Conservation (phyloP, 208 protist species). For the Giardia duodenalis region DNA sequence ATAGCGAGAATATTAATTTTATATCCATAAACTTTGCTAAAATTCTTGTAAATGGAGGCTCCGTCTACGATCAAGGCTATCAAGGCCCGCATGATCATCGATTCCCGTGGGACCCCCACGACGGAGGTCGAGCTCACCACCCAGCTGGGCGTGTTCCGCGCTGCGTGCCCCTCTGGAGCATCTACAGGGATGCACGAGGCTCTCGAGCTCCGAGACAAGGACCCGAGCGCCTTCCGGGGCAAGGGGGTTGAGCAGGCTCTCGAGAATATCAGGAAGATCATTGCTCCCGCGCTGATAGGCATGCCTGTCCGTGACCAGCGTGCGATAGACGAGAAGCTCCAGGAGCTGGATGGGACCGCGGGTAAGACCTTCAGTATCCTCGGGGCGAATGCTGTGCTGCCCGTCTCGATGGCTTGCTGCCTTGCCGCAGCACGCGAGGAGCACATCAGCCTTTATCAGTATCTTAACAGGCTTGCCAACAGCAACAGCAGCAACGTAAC, state of each 20-base stretch:
- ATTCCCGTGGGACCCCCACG: conserved; percentile 68
- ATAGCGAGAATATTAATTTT: no score
- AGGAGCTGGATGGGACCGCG: conserved; percentile 77
- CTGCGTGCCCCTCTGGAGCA: conserved; percentile 85
- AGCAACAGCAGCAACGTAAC: background rate
- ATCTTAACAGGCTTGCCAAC: conserved; percentile 67
- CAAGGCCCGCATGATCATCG: conserved; percentile 59
- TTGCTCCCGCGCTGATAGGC: conserved; percentile 71
- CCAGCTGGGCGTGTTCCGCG: conserved; percentile 70
- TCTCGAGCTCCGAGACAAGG: conserved; percentile 71
- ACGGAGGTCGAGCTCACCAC: conserved; percentile 85
- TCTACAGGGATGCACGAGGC: conserved; percentile 94
- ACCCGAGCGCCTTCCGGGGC: conserved; percentile 72
- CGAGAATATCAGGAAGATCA: conserved; percentile 79
- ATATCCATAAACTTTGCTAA: no score
- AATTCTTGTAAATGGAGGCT: no score
- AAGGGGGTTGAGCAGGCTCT: conserved; percentile 84
- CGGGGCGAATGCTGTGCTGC: conserved; percentile 92
- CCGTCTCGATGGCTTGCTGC: conserved; percentile 83
- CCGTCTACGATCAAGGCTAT: conserved; percentile 5
- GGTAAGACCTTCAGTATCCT: conserved; percentile 67
- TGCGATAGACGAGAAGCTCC: conserved; percentile 74
- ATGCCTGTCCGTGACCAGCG: conserved; percentile 59
- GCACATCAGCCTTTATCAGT: conserved; percentile 72
- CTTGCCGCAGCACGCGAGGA: conserved; percentile 58